A percentile compares a stretch with the other conserved stretches of the same genome.
phyloP scores from a whole-genome alignment of 2,329 filamentous ascomycete genomes.

The Fusarium penzigii region DNA sequence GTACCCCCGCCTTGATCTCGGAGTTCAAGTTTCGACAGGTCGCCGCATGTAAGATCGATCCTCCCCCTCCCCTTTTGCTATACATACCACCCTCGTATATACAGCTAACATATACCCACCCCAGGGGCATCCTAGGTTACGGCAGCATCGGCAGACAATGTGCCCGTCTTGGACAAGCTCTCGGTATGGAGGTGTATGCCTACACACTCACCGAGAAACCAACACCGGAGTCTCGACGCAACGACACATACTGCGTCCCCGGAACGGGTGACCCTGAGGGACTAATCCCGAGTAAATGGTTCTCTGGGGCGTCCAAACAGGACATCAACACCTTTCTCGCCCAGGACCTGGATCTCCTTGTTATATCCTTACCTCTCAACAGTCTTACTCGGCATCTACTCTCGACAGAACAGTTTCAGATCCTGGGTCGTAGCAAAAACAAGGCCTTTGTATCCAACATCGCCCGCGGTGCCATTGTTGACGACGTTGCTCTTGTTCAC shows the following conservation, averaged over 20 bases:
- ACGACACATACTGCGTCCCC: slow-evolving; percentile 64
- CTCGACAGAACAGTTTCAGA: slow-evolving; percentile 43
- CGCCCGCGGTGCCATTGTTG: slow-evolving; percentile 51
- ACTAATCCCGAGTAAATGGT: slow-evolving; percentile 44
- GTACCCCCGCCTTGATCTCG: slow-evolving; percentile 19
- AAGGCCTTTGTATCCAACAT: slow-evolving; percentile 65
- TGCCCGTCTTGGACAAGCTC: slow-evolving; percentile 51
- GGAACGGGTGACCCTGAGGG: slow-evolving; percentile 55
- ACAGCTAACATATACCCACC: too few species aligned
- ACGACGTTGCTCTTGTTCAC: slow-evolving; percentile 53
- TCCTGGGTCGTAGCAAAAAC: slow-evolving; percentile 28
- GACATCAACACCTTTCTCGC: slow-evolving; percentile 43
- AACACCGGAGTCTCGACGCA: slow-evolving; percentile 58
- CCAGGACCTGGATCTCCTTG: slow-evolving; percentile 44
- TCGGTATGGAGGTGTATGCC: slow-evolving; percentile 69
- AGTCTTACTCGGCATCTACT: slow-evolving; percentile 37
- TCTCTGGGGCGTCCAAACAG: slow-evolving; percentile 35
- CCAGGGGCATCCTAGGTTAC: slow-evolving; percentile 44
- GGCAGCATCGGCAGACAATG: slow-evolving; percentile 47
- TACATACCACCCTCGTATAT: neutral
- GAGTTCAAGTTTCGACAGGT: slow-evolving; percentile 34
- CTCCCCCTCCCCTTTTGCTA: neutral
- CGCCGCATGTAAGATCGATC: slow-evolving; percentile 34
- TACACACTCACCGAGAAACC: slow-evolving; percentile 63
- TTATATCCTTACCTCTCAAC: slow-evolving; percentile 42